phyloP scores from a whole-genome alignment of 1,284 basidiomycete species.

The Golubevia sp. region DNA sequence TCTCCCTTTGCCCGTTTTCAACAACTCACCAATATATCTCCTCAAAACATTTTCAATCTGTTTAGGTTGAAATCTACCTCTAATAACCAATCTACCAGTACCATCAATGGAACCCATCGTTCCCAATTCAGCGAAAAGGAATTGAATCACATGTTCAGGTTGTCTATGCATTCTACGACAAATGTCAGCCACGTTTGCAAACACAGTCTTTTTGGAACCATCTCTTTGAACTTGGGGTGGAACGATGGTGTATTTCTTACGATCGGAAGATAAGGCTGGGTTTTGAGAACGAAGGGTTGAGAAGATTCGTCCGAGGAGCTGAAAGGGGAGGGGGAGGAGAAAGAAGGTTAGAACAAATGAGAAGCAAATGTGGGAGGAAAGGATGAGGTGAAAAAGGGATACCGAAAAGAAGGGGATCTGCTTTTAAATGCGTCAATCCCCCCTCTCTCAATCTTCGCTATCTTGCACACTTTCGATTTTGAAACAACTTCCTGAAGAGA shows the following conservation, averaged over 20 bases:
- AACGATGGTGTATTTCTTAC: conserved; percentile 94
- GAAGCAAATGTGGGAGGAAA: conserved; percentile 4
- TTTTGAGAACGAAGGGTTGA: conserved; percentile 88
- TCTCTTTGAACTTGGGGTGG: conserved; percentile 94
- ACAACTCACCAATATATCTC: conserved; percentile 81
- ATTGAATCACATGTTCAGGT: conserved; percentile 98
- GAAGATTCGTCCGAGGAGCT: conserved; percentile 94
- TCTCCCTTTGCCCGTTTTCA: neutral
- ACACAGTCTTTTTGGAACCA: conserved; percentile 93
- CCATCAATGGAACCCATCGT: conserved; percentile 96
- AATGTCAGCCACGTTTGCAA: conserved; percentile 95
- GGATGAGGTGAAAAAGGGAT: neutral
- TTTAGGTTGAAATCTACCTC: conserved; percentile 97
- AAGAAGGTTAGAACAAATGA: conserved; percentile 8
- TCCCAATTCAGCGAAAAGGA: conserved; percentile 97
- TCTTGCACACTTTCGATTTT: too few species aligned
- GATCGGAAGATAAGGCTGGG: conserved; percentile 75
- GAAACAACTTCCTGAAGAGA: neutral
- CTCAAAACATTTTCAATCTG: conserved; percentile 97
- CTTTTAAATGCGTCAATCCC: neutral
- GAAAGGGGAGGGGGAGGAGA: conserved; percentile 9
- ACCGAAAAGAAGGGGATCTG: neutral
- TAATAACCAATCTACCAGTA: conserved; percentile 89
- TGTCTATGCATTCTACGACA: conserved; percentile 98
- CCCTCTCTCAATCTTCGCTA: neutral